A percentile compares a stretch with the other conserved stretches of the same genome.
phyloP scores from a whole-genome alignment of 2,329 filamentous ascomycete genomes.

The Exophiala mesophila region DNA sequence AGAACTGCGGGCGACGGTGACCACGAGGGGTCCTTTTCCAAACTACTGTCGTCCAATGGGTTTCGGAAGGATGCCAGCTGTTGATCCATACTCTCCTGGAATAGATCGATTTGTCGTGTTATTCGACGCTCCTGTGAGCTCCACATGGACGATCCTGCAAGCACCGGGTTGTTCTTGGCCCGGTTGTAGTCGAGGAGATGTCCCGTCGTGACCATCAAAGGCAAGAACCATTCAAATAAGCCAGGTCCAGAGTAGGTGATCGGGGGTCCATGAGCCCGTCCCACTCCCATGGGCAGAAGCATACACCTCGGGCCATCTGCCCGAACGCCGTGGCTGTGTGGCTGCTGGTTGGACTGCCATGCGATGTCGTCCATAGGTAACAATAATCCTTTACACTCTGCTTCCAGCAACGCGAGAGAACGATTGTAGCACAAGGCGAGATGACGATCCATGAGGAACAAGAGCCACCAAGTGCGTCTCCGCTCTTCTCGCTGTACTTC shows the following conservation, averaged over 20 bases:
- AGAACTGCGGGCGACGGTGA: conserved; percentile 10
- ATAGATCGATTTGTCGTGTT: conserved; percentile 36
- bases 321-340: conserved; percentile 19
- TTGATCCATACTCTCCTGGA: conserved; percentile 37
- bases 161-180: conserved; percentile 39
- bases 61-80: conserved; percentile 18
- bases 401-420: conserved; percentile 42
- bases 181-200: conserved; percentile 48
- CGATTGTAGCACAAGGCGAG: conserved; percentile 46
- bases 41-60: background rate
- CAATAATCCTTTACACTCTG: conserved; percentile 41
- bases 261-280: conserved; percentile 21
- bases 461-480: conserved; percentile 46
- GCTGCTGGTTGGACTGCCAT: conserved; percentile 31
- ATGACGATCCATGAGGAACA: conserved; percentile 47
- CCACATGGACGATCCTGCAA: conserved; percentile 34
- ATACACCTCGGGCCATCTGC: conserved; percentile 35
- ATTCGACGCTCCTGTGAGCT: conserved; percentile 31
- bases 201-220: conserved; percentile 46
- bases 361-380: conserved; percentile 39
- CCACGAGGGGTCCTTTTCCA: conserved; percentile 13
- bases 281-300: conserved; percentile 21
- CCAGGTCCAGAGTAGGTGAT: conserved; percentile 39
- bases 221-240: conserved; percentile 49
- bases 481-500: conserved; percentile 46